Evolutionary conservation across 208 protist genomes (phyloP), one percentile per base, ranked within the genome.

Genomic region (Plasmodiophora brassicae): DNA sequence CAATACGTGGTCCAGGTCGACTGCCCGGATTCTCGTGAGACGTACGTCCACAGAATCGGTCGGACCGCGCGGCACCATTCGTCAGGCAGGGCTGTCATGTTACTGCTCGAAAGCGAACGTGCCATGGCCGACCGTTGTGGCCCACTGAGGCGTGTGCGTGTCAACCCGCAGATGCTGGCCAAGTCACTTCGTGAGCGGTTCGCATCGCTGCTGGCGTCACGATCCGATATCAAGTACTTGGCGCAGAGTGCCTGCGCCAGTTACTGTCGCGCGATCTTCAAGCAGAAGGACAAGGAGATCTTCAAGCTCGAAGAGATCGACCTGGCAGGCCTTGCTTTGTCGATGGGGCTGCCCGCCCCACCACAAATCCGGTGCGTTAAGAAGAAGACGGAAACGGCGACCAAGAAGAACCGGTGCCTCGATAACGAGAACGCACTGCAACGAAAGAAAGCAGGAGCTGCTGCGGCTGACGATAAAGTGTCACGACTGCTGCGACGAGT

Each of bases 1-100:
- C 94, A 98, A 90, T 99, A 98, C 98, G 97, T 99, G 0, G 89
- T 99, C 50, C 97, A 99, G 94, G 95, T 98, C 65, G 98, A 99
- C 93, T 98, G 96, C 89, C 98, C 98, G 0, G 97, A 99, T 45
- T 96, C 97, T 88, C 96, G 96, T 39, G 93, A 97, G 83, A 98
- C 97, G 35, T 99, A 99, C 92, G 98, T 99, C 86, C 98, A 99
- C 90, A 95, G 98, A n/a, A 97, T 97, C 0, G 98, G 97, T 28
- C 94, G 98, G 38, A 94, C 94, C 35, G 92, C 92, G 0, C 95
- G 97, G 25, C 97, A 96, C 84, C 92, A 96, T 0, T 92, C 95
- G 0, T 92, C 93, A 32, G 98, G 98, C 8, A 95, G 96, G 14
- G 96, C 94, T 87, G 84, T 98, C 90, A 50, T 98, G 94, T 92